Percentiles rank a stretch among this genome's conserved stretches.
phyloP scores from a whole-genome alignment of 2,329 filamentous ascomycete species.

The Diaporthe vaccinii region DNA sequence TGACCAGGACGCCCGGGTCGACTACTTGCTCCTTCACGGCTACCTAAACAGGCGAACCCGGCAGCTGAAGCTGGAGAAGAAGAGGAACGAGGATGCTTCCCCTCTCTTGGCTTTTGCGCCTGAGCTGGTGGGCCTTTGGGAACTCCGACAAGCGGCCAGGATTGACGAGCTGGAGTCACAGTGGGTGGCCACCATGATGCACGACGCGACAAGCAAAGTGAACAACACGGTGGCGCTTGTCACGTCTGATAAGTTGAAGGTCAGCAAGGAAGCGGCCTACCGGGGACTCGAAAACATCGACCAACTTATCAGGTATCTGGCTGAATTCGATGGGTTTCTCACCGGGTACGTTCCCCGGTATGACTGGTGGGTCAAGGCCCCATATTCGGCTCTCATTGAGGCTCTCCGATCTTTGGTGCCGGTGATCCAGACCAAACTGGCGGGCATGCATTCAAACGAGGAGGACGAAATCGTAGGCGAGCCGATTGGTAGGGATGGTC shows the following conservation, averaged over 20 bases:
- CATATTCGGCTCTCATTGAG: constrained; percentile 56
- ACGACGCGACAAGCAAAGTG: constrained; percentile 52
- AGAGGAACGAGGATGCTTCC: constrained; percentile 53
- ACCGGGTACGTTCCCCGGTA: constrained; percentile 68
- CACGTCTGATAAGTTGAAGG: constrained; percentile 49
- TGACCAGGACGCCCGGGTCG: constrained; percentile 60
- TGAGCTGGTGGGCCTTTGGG: constrained; percentile 59
- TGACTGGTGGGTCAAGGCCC: constrained; percentile 67
- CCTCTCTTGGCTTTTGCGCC: constrained; percentile 60
- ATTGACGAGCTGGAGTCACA: constrained; percentile 55
- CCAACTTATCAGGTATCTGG: constrained; percentile 56
- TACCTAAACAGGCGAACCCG: constrained; percentile 54
- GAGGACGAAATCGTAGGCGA: constrained; percentile 68
- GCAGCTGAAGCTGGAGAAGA: constrained; percentile 56
- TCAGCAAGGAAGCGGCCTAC: constrained; percentile 59
- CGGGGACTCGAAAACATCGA: constrained; percentile 59
- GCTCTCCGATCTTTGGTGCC: constrained; percentile 53
- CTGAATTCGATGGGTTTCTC: constrained; percentile 66
- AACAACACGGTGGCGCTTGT: constrained; percentile 52
- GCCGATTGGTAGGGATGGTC: constrained; percentile 65
- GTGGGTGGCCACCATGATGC: constrained; percentile 57
- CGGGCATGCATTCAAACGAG: constrained; percentile 58
- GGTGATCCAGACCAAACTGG: constrained; percentile 57
- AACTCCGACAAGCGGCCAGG: constrained; percentile 60
- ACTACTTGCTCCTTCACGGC: constrained; percentile 64